Conservation (phyloP, 2,329 filamentous ascomycete genomes). For the Stachybotrys echinatus region DNA sequence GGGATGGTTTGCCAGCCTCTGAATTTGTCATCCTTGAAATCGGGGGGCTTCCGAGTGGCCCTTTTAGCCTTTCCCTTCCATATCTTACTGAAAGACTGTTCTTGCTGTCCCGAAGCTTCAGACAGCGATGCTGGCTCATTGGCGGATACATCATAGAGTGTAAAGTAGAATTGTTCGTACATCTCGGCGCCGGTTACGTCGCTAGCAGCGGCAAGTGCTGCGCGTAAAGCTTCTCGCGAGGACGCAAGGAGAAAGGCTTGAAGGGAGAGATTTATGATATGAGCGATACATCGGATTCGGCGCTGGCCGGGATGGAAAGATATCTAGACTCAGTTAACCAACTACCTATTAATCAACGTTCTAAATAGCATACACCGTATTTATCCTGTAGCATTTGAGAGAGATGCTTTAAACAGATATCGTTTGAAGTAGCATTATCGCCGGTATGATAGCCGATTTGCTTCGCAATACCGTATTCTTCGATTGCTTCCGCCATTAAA, state of each 20-base stretch:
- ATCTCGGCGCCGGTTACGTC: background rate
- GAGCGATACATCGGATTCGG: background rate
- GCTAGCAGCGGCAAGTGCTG: slow-evolving; percentile 1
- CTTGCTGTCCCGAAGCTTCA: background rate
- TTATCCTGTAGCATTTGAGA: background rate
- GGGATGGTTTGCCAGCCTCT: background rate
- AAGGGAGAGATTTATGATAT: slow-evolving; percentile 3
- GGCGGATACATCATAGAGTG: background rate
- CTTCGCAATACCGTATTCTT: background rate
- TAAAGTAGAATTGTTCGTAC: background rate
- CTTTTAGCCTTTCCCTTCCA: background rate
- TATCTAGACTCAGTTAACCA: background rate
- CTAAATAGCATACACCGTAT: background rate
- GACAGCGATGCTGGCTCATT: background rate
- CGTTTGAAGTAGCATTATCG: slow-evolving; percentile 3
- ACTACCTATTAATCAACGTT: too few species aligned
- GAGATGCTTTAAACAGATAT: background rate
- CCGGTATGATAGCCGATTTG: background rate
- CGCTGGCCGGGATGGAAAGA: background rate
- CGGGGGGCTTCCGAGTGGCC: background rate
- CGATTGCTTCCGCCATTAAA: background rate
- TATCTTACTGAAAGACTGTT: background rate
- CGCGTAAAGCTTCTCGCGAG: slow-evolving; percentile 1
- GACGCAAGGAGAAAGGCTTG: slow-evolving; percentile 1
- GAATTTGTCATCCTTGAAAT: background rate